Percentiles rank a stretch among this genome's conserved stretches.
Evolutionary conservation across 1,139 yeast species (phyloP).

Genomic region (Kurtzmaniella quercitrusa): DNA sequence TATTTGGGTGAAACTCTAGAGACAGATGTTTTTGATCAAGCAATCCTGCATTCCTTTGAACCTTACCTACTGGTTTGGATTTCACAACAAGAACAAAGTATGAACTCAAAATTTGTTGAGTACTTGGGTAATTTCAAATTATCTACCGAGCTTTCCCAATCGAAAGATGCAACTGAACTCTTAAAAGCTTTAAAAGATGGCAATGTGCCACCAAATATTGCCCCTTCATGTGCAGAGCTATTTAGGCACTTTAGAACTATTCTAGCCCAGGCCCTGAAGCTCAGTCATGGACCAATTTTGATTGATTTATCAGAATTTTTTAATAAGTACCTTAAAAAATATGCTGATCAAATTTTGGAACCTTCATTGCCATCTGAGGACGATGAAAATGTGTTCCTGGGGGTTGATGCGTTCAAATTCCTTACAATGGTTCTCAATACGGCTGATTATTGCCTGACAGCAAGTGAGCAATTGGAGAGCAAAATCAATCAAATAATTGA

Average conservation of each 20-base stretch:
- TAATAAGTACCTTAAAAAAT: constrained; percentile 62
- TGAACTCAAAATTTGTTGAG: constrained; percentile 59
- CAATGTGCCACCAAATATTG: constrained; percentile 53
- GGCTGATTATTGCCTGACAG: constrained; percentile 81
- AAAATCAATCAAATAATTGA: constrained; percentile 50
- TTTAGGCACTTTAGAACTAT: constrained; percentile 73
- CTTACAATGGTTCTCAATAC: constrained; percentile 78
- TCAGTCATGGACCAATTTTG: constrained; percentile 68
- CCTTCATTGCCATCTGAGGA: constrained; percentile 51
- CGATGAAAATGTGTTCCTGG: constrained; percentile 17
- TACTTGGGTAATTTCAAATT: constrained; percentile 49
- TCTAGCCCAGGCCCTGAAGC: constrained; percentile 68
- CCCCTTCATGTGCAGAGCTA: constrained; percentile 82
- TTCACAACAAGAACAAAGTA: constrained; percentile 69
- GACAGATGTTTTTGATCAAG: constrained; percentile 39
- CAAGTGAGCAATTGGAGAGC: constrained; percentile 73
- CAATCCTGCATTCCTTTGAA: constrained; percentile 73
- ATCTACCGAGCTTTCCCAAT: constrained; percentile 31
- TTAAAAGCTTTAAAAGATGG: constrained; percentile 30
- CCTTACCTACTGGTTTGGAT: constrained; percentile 86
- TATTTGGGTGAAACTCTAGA: constrained; percentile 58
- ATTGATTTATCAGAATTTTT: constrained; percentile 62
- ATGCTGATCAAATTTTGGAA: constrained; percentile 56
- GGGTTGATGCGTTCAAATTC: constrained; percentile 58
- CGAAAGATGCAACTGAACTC: constrained; percentile 22